Percentiles rank a stretch among this genome's conserved stretches.
These are phyloP conservation scores for Helotiales sp. DNA, from an alignment of 2,329 filamentous ascomycete genomes.

Conservation along the genomic window DNA sequence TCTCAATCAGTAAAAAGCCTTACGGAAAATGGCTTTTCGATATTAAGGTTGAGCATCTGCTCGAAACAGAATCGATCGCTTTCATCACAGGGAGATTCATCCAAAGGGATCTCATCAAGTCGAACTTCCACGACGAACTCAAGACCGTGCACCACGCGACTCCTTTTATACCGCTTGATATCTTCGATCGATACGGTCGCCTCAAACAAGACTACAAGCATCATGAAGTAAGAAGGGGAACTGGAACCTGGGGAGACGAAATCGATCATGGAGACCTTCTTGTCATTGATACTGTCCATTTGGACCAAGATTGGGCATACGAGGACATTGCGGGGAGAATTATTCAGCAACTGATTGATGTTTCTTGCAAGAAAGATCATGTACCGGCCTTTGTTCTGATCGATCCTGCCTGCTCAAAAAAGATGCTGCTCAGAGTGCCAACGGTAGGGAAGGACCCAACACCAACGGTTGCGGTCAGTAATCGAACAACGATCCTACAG, in stretches of 20 bases:
- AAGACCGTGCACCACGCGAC: not conserved
- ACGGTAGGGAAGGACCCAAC: not conserved
- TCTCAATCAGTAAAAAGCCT: not conserved
- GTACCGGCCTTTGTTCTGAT: not conserved
- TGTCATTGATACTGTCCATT: constrained; percentile 31
- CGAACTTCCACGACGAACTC: not conserved
- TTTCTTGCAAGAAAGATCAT: not conserved
- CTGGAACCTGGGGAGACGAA: constrained; percentile 41
- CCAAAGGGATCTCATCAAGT: not conserved
- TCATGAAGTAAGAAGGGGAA: constrained; percentile 39
- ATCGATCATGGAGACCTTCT: constrained; percentile 40
- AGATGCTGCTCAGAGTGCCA: not conserved
- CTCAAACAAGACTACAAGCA: constrained; percentile 43
- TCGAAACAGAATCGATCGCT: not conserved
- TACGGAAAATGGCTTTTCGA: not conserved
- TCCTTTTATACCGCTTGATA: constrained; percentile 41
- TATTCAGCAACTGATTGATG: not conserved
- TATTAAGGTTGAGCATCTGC: not conserved
- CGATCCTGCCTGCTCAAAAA: not conserved
- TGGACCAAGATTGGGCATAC: constrained; percentile 35
- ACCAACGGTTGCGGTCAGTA: not conserved
- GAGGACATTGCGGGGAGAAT: constrained; percentile 42
- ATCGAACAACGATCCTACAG: constrained; percentile 19
- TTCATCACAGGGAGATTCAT: not conserved
- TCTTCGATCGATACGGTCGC: constrained; percentile 48